Base-by-base conservation (phyloP, 108 stramenopile species). In the Cyclostephanos tholiformis region DNA sequence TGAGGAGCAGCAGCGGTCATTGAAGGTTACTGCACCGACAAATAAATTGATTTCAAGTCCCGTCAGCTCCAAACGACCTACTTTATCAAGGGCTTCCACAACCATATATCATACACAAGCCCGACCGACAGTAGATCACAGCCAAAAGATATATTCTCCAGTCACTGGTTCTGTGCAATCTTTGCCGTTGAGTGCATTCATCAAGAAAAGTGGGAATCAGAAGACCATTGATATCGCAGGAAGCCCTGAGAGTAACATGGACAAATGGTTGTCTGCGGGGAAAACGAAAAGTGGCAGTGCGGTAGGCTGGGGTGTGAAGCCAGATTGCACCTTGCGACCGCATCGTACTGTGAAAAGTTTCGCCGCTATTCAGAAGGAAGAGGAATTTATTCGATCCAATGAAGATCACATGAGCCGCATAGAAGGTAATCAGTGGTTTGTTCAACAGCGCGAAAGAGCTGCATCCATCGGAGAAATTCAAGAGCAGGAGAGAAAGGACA, bases 391-490 rank as follows among this genome's bases (percentile, higher is more conserved):
- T 49, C 78, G 76, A 30, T 30, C 72, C 27, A 85, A 76, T 19
- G 72, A 90, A 72, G 88, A 87, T 63, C 66, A 78, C 16, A 79
- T 73, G 58, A 82, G 73, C 63, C 69, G 71, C 17, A 71, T 75
- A 41, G 77, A 69, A 0, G 87, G 76, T 6, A 85, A 79, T 43
- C 67, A 77, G 29, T 94, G 92, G 92, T 94, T 79, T 57, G 71
- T 94, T 32, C 77, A 88, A 68, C 82, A 88, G 26, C 71, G 88
- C 14, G 92, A 94, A 64, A 79, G 92, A 53, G 92, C 92, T 13
- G 86, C 83, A 48, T 94, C 92, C 8, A 85, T 94, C 27, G 75
- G 71, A 53, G 86, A 84, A 20, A 94, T 94, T 70, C 88, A 90
- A 52, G 49, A 87, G 48, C 52, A 61, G 46, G 83, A 85, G 26